phyloP scores from a whole-genome alignment of 2,329 filamentous ascomycete genomes.

The Alternaria incomplexa region DNA sequence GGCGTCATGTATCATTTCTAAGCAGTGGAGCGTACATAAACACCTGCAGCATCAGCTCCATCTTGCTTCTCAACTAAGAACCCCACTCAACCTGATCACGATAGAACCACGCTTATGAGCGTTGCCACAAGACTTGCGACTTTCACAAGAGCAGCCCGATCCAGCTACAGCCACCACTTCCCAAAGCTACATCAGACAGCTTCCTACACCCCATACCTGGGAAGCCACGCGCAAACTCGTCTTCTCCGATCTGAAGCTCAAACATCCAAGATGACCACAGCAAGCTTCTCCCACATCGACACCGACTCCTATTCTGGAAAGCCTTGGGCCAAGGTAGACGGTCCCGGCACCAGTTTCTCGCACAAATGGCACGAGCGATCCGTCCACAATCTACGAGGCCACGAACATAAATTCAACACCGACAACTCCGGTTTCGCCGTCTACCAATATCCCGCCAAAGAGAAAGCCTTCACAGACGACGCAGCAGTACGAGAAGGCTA shows the following conservation, averaged over 20 bases:
- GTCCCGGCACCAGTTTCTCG: slow-evolving; percentile 61
- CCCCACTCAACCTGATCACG: neutral
- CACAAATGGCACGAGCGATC: slow-evolving; percentile 54
- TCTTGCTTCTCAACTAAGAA: neutral
- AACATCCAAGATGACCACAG: slow-evolving; percentile 60
- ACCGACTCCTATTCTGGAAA: slow-evolving; percentile 58
- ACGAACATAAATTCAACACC: slow-evolving; percentile 58
- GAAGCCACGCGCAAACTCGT: neutral
- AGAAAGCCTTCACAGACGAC: slow-evolving; percentile 64
- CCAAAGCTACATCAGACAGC: neutral
- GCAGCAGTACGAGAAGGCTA: slow-evolving; percentile 61
- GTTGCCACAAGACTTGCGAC: neutral
- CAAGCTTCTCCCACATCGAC: slow-evolving; percentile 67
- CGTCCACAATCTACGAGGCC: slow-evolving; percentile 63
- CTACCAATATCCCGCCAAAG: slow-evolving; percentile 58
- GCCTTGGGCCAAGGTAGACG: slow-evolving; percentile 71
- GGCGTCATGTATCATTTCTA: slow-evolving; percentile 36
- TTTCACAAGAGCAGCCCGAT: neutral
- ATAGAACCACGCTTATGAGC: neutral
- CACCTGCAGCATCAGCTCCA: neutral
- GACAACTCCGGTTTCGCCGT: slow-evolving; percentile 67
- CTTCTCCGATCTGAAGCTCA: neutral
- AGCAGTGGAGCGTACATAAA: slow-evolving; percentile 25
- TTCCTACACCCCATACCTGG: neutral
- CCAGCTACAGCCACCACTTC: neutral